Evolutionary conservation across 345 rosid genomes (phyloP), one percentile per base, ranked within the genome.

Genomic region (Eucalyptus cloeziana): DNA sequence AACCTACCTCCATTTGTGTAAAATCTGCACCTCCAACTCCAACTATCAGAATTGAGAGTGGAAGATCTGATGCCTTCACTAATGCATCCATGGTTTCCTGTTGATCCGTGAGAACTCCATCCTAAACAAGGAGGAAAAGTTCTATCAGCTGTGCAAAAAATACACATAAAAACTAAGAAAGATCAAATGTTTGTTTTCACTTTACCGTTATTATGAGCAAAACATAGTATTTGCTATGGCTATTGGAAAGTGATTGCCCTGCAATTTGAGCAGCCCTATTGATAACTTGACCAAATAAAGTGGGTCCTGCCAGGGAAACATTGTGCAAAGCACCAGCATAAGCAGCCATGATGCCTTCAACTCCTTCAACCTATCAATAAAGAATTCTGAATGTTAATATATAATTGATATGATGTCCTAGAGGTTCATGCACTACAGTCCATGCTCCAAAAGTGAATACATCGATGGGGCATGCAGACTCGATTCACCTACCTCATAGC

Each of bases 261-360:
- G 97, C 99, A 81, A 96, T 95, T 86, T 89, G 88, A n/a, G 98
- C 96, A 87, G 99, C 99, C 13, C 89, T 92, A 91, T 90, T 95
- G 80, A 97, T 96, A 90, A 96, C 98, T 13, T 93, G 99, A 56
- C 98, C 99, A 92, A 96, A 96, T 56, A 97, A 94, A 49, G 98
- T 97, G n/a, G 99, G 99, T 80, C 99, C 99, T 4, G 99, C 99
- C 88, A 97, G 95, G 90, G 97, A 95, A 49, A 97, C 96, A 88
- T 97, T 96, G 87, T 88, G 93, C 90, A 97, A 97, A 45, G 97
- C 97, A 89, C 94, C 94, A 47, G 92, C 87, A 90, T 97, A 97
- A 88, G 99, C 96, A 86, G 93, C 54, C 96, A 97, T 94, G 92
- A 97, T 94, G 86, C 98, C 97, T 90, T 93, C 94, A 88, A 96